phyloP scores from a whole-genome alignment of 768 basidiomycete genomes.

The Tulasnella sp. region DNA sequence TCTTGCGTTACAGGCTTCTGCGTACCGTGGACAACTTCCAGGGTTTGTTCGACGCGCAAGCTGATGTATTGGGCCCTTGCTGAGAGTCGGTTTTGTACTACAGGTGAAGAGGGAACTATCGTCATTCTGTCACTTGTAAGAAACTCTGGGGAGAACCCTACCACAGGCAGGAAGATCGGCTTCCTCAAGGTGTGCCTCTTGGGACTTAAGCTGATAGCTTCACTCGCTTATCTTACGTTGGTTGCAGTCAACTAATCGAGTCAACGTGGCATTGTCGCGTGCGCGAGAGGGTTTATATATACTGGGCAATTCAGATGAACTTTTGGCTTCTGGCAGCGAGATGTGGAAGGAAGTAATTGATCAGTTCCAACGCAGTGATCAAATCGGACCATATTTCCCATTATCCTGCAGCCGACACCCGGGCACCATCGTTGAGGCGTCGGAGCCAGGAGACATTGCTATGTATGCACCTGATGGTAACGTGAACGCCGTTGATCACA shows the following conservation, averaged over 20 bases:
- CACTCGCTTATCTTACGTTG: background rate
- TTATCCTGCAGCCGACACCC: constrained; percentile 52
- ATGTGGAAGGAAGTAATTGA: constrained; percentile 56
- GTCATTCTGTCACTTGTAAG: constrained; percentile 69
- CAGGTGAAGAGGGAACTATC: constrained; percentile 39
- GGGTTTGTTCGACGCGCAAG: constrained; percentile 12
- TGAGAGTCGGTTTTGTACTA: background rate
- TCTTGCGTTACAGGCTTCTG: constrained; percentile 37
- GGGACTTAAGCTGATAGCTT: background rate
- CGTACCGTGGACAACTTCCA: constrained; percentile 76
- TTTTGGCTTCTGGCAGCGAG: constrained; percentile 32
- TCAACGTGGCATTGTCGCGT: constrained; percentile 62
- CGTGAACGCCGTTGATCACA: constrained; percentile 14
- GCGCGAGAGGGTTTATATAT: constrained; percentile 68
- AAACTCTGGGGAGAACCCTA: constrained; percentile 44
- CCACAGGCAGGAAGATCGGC: constrained; percentile 42
- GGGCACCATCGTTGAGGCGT: constrained; percentile 33
- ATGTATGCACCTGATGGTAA: constrained; percentile 50
- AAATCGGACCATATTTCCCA: constrained; percentile 48
- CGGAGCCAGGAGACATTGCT: constrained; percentile 46
- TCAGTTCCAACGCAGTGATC: constrained; percentile 44
- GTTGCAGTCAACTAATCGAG: constrained; percentile 46
- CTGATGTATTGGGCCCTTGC: background rate
- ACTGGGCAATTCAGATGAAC: constrained; percentile 55
- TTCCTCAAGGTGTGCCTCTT: constrained; percentile 53